These are phyloP conservation scores for Senecio squalidus DNA, from an alignment of 140 eudicot species.

Conservation along the genomic window DNA sequence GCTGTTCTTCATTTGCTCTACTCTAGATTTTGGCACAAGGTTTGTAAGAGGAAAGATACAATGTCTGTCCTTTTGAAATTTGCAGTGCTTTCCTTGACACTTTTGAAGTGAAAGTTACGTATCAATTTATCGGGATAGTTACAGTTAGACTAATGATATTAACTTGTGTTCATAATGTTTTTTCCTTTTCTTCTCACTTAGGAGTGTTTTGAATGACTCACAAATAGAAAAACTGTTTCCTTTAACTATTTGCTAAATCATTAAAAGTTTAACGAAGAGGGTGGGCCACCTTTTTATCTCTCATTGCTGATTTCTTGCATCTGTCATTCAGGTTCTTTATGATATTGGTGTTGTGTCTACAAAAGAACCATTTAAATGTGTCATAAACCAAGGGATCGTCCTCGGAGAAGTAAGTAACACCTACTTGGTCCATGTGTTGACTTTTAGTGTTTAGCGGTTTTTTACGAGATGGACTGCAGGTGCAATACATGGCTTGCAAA, in stretches of 20 bases:
- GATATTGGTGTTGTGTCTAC: conserved; percentile 95
- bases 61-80: neutral
- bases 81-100: neutral
- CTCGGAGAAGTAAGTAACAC: conserved; percentile 83
- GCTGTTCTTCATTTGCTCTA: conserved; percentile 98
- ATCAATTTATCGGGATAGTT: neutral
- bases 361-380: conserved; percentile 95
- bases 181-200: conserved; percentile 4
- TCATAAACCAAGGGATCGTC: conserved; percentile 95
- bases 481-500: conserved; percentile 81
- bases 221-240: neutral
- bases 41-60: conserved; percentile 15
- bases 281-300: neutral
- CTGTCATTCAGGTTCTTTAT: conserved; percentile 69
- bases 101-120: neutral
- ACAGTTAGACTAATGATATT: neutral
- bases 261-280: neutral
- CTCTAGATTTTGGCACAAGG: conserved; percentile 99
- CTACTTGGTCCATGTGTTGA: conserved; percentile 7
- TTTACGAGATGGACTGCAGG: conserved; percentile 46
- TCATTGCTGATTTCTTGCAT: conserved; percentile 22
- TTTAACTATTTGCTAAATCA: neutral
- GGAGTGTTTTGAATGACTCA: conserved; percentile 3
- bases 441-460: neutral
- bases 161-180: conserved; percentile 2